phyloP scores from a whole-genome alignment of 164 flowering plant genomes.

The Santalum album region DNA sequence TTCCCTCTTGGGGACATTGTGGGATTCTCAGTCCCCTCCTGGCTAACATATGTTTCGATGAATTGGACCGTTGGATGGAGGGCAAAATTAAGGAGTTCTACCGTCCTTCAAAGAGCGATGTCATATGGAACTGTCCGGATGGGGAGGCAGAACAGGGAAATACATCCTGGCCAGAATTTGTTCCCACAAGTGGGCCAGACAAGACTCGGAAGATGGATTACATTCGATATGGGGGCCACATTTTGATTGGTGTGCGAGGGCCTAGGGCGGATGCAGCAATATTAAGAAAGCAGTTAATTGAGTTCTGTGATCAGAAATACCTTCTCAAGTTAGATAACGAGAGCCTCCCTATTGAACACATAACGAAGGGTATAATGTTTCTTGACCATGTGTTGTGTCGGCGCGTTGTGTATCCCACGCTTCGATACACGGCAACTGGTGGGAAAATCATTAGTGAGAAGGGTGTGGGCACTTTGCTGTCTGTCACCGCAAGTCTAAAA shows the following conservation, averaged over 20 bases:
- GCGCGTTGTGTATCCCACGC: slow-evolving; percentile 89
- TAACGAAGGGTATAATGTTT: slow-evolving; percentile 95
- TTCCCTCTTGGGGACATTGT: slow-evolving; percentile 92
- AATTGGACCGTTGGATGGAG: slow-evolving; percentile 89
- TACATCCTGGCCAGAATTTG: slow-evolving; percentile 98
- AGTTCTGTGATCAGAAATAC: slow-evolving; percentile 84
- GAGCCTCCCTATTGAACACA: slow-evolving; percentile 86
- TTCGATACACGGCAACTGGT: slow-evolving; percentile 94
- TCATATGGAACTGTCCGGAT: slow-evolving; percentile 83
- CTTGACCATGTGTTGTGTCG: slow-evolving; percentile 93
- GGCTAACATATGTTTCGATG: slow-evolving; percentile 76
- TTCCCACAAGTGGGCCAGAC: slow-evolving; percentile 94
- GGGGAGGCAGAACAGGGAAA: slow-evolving; percentile 88
- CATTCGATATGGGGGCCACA: slow-evolving; percentile 85
- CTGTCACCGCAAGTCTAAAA: slow-evolving; percentile 90
- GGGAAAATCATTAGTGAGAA: slow-evolving; percentile 97
- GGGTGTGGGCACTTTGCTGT: slow-evolving; percentile 86
- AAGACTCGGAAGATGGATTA: slow-evolving; percentile 92
- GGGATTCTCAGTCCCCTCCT: slow-evolving; percentile 85
- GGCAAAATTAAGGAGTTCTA: slow-evolving; percentile 76
- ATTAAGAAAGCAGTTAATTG: slow-evolving; percentile 79
- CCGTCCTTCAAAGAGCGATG: slow-evolving; percentile 79
- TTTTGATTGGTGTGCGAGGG: slow-evolving; percentile 85
- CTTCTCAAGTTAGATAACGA: slow-evolving; percentile 85
- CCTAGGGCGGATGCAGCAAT: slow-evolving; percentile 92